phyloP scores from a whole-genome alignment of 129 eudicot genomes.

The Artemisia argyi region DNA sequence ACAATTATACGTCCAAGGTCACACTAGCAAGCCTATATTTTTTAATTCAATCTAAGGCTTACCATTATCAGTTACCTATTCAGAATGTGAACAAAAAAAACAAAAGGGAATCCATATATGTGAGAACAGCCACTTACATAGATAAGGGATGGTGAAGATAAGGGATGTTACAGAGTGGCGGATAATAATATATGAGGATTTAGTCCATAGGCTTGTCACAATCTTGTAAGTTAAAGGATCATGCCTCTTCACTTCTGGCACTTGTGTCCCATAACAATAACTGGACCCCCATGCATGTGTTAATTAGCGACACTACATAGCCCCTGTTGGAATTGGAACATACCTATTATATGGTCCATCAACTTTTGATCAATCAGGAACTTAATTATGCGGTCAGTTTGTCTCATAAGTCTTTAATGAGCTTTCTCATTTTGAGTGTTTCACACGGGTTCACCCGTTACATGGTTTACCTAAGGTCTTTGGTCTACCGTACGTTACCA shows the following conservation, averaged over 20 bases:
- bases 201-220: conserved; percentile 20
- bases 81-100: not conserved
- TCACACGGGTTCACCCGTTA: not conserved
- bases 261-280: conserved; percentile 18
- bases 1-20: too few species aligned
- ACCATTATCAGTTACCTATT: not conserved
- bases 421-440: not conserved
- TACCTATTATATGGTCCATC: conserved; percentile 6
- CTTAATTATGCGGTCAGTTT: too few species aligned
- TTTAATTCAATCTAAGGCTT: too few species aligned
- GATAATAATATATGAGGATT: conserved; percentile 1
- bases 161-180: not conserved
- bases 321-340: not conserved
- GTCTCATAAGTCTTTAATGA: too few species aligned
- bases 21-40: too few species aligned
- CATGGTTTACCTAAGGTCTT: too few species aligned
- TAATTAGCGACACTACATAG: conserved; percentile 25
- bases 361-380: conserved; percentile 8
- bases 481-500: too few species aligned
- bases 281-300: conserved; percentile 16
- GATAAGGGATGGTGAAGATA: conserved; percentile 3
- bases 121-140: conserved; percentile 1
- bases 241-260: conserved; percentile 9
- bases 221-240: conserved; percentile 13
- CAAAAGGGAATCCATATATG: conserved; percentile 13